Evolutionary conservation across 208 protist species (phyloP), one percentile per base, ranked within the genome.

Genomic region (Crithidia brevicula): DNA sequence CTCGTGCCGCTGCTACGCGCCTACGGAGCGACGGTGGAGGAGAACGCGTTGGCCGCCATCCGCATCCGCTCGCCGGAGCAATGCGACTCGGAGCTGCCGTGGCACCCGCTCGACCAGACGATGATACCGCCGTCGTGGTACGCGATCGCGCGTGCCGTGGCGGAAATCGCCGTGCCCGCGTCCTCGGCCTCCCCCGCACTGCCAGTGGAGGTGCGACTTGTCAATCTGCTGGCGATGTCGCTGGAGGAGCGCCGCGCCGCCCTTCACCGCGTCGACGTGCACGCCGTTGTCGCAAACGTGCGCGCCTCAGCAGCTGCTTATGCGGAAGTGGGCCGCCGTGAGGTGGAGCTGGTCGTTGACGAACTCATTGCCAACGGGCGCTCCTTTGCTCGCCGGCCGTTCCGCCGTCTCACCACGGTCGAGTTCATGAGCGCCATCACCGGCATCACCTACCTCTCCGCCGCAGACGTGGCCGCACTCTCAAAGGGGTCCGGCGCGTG

Each of bases 21-120:
- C 8, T 93, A 91, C 78, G 85, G 84, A 11, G 45, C 61, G 18
- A 58, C 56, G 42, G 83, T 92, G 15, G 63, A 72, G 15, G 42
- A 27, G n/a, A 96, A 94, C 63, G 85, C 88, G 1, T 34, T 63
- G 22, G 70, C 49, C 31, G 56, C 71, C 11, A 43, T 96, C 28
- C 83, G 87, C 30, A 53, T 96, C 2, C 42, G 74, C 23, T 65
- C 53, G 27, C 58, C 67, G 10, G 54, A 69, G 59, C 43, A 73
- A 25, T 40, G 43, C 43, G 60, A 72, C 34, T 22, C 46, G 43
- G 52, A 68, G 57, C 51, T 57, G 42, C 67, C 42, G 31, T 95
- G 85, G 85, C 74, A 86, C 50, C 68, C 77, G 42, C 74, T 96
- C 3, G 90, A 96, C 54, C 78, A 82, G 25, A 96, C 90, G 16